Conservation (phyloP, 352 stramenopile species). For the Globisporangium nodosum region DNA sequence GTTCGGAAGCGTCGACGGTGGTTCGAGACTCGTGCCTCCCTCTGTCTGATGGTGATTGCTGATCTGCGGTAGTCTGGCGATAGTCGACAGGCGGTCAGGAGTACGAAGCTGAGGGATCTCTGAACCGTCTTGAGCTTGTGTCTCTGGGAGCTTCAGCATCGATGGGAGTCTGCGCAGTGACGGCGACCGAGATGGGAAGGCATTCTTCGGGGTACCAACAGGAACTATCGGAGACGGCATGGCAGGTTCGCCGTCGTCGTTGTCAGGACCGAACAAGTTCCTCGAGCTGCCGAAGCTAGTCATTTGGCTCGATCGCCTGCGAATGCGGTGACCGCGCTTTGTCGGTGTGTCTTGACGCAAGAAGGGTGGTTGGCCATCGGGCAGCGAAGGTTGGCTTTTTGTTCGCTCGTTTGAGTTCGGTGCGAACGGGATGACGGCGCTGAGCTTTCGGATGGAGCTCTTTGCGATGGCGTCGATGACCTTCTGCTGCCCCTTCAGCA, state of each 20-base stretch:
- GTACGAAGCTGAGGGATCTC: neutral
- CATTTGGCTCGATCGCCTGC: slow-evolving; percentile 5
- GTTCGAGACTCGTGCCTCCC: neutral
- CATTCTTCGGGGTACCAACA: neutral
- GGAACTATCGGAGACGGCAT: neutral
- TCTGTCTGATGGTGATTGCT: neutral
- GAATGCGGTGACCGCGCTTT: slow-evolving; percentile 2
- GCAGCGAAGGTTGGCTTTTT: neutral
- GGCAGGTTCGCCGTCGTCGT: neutral
- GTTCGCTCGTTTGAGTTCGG: neutral
- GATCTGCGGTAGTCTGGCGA: neutral
- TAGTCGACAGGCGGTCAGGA: neutral
- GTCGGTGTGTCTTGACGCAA: slow-evolving; percentile 5
- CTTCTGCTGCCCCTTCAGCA: slow-evolving; percentile 24
- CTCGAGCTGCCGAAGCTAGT: slow-evolving; percentile 6
- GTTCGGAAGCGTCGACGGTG: neutral
- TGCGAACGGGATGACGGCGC: slow-evolving; percentile 5
- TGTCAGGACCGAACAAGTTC: neutral
- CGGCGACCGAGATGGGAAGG: neutral
- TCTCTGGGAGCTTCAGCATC: neutral
- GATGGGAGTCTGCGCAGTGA: slow-evolving; percentile 1
- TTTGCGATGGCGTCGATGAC: slow-evolving; percentile 16
- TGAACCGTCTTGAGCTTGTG: neutral
- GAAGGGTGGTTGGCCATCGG: neutral
- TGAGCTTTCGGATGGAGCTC: slow-evolving; percentile 8